Percentiles rank a stretch among this genome's conserved stretches.
phyloP scores from a whole-genome alignment of 305 asterid genomes.

The Andrographis paniculata region DNA sequence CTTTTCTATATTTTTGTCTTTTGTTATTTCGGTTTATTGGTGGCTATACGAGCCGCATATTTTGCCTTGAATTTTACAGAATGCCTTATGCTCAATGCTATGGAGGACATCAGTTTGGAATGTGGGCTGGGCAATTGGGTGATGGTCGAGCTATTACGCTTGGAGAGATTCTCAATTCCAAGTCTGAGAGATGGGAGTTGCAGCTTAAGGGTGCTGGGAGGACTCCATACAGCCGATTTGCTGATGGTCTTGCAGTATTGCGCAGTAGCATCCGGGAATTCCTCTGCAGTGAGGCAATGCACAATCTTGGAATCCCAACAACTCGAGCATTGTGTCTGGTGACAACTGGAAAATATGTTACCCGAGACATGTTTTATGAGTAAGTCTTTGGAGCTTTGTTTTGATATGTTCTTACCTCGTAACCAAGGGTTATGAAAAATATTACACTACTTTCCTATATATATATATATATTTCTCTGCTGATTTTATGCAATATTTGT shows the following conservation, averaged over 20 bases:
- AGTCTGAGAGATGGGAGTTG: slow-evolving; percentile 82
- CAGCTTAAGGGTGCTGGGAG: slow-evolving; percentile 98
- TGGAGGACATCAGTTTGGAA: slow-evolving; percentile 99
- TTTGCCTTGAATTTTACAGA: slow-evolving; percentile 22
- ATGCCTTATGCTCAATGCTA: slow-evolving; percentile 89
- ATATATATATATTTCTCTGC: too few relatives aligned
- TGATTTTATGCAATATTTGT: background rate
- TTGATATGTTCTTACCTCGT: background rate
- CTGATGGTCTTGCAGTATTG: slow-evolving; percentile 98
- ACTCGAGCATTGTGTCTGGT: slow-evolving; percentile 93
- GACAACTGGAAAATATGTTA: slow-evolving; percentile 73
- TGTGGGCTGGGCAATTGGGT: slow-evolving; percentile 99
- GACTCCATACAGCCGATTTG: slow-evolving; percentile 99
- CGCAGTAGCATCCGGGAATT: slow-evolving; percentile 95
- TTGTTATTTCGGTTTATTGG: background rate
- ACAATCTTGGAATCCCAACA: slow-evolving; percentile 87
- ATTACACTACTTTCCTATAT: too few relatives aligned
- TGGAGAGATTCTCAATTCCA: slow-evolving; percentile 78
- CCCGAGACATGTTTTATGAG: slow-evolving; percentile 98
- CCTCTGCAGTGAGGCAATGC: slow-evolving; percentile 98
- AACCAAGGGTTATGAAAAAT: too few relatives aligned
- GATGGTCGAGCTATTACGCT: slow-evolving; percentile 96
- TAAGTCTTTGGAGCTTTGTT: slow-evolving; percentile 27
- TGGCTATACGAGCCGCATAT: background rate
- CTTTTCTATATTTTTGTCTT: background rate